phyloP scores from a whole-genome alignment of 768 basidiomycete genomes.

The Paxillus rubicundulus region DNA sequence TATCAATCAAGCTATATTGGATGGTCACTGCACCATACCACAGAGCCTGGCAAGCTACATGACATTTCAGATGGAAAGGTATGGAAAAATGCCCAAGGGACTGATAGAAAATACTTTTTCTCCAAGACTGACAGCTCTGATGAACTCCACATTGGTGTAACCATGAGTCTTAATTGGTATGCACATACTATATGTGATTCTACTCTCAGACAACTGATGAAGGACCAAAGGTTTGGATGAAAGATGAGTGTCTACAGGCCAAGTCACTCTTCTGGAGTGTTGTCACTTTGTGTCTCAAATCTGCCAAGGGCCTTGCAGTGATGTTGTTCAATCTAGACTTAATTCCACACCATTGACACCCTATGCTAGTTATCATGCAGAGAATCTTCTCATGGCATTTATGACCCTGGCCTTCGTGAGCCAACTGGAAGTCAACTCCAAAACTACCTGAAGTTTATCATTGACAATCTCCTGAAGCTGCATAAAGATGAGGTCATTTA shows the following conservation, averaged over 20 bases:
- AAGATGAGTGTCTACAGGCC: conserved; percentile 17
- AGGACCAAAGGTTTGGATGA: conserved; percentile 10
- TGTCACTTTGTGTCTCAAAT: conserved; percentile 1
- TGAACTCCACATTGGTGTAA: background rate
- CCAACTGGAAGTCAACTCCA: conserved; percentile 28
- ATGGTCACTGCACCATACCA: background rate
- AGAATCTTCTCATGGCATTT: too few relatives aligned
- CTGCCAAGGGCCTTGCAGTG: too few relatives aligned
- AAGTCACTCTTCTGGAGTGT: conserved; percentile 20
- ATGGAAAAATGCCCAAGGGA: too few relatives aligned
- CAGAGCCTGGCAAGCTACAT: too few relatives aligned
- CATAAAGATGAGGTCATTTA: conserved; percentile 23
- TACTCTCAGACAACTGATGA: background rate
- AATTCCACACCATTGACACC: too few relatives aligned
- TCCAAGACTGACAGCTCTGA: too few relatives aligned
- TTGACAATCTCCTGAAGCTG: conserved; percentile 28
- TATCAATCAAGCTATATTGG: background rate
- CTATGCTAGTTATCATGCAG: too few relatives aligned
- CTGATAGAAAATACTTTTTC: too few relatives aligned
- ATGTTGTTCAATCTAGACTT: too few relatives aligned
- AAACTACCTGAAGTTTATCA: conserved; percentile 20
- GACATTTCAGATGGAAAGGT: too few relatives aligned
- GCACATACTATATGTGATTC: background rate
- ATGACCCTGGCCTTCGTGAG: conserved; percentile 7
- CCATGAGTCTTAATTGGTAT: conserved; percentile 19